These are phyloP conservation scores for Boletus sp. DNA, from an alignment of 1,284 basidiomycete species.

Conservation along the genomic window DNA sequence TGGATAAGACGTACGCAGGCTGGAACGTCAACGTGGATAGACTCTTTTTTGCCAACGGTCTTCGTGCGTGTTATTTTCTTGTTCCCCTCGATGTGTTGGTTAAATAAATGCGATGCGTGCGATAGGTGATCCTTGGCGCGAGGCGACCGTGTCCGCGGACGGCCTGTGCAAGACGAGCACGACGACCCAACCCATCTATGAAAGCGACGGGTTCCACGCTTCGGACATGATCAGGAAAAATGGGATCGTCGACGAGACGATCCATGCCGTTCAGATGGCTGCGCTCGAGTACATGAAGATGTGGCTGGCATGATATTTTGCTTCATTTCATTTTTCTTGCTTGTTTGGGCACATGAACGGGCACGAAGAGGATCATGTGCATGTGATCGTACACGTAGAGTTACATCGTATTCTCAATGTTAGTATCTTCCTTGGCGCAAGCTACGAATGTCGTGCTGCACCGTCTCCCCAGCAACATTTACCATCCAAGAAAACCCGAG, in stretches of 20 bases:
- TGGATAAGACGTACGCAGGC: constrained; percentile 53
- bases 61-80: constrained; percentile 41
- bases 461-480: no score
- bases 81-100: neutral
- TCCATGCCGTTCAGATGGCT: neutral
- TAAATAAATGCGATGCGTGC: neutral
- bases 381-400: no score
- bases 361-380: no score
- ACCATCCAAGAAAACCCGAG: no score
- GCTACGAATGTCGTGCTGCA: no score
- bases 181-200: neutral
- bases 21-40: constrained; percentile 57
- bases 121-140: neutral
- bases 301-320: constrained; percentile 46
- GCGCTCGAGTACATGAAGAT: constrained; percentile 36
- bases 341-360: no score
- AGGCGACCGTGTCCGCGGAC: neutral
- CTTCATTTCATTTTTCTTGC: neutral
- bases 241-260: neutral
- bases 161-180: neutral
- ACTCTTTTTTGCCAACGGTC: constrained; percentile 67
- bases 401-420: no score
- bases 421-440: no score
- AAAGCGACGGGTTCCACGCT: neutral
- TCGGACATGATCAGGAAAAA: neutral